Base-by-base conservation (phyloP, 306 rosid species). In the Medicago lupulina region DNA sequence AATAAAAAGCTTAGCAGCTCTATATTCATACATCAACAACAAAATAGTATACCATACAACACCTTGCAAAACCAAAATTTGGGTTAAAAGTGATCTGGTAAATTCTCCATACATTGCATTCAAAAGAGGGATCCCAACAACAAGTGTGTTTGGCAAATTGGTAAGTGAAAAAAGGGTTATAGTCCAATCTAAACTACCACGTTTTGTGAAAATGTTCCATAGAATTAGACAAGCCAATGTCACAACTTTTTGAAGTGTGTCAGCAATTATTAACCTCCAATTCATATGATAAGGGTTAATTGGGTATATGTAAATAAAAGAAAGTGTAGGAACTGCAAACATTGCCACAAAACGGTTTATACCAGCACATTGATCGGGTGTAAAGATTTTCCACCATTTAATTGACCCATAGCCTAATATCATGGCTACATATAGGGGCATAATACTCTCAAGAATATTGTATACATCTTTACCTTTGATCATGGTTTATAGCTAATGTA, bases 101-200 rank as follows among this genome's bases (percentile, higher is more conserved):
- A 81, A 86, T 1, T 86, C 87, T 1, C 98, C 98, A 1, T 93
- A 93, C 98, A 93, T 93, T 62, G 98, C 91, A 6, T 71, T 81
- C 8, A 93, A 49, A 4, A 93, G 85, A 0, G 98, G 98, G 15
- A 89, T 75, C 0, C 97, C 98, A 88, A 93, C 84, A 36, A 93
- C 85, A 3, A 93, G 91, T 2, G 98, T 93, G 87, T 89, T 93
- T 17, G 98, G 97, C 2, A 93, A 83, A 2, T 97, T 85, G 2
- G 91, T 84, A 11, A 93, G 89, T 0, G 98, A 91, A 76, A 91
- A 93, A 1, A 89, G 74, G 0, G 92, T 93, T 39, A 93, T 93
- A 58, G 63, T 76, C 97, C 97, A 91, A 44, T 93, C 91, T 23
- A 46, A 63, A 65, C 61, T 78, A 7, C 91, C 97, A 9, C 69